Base-by-base conservation (phyloP, 768 basidiomycete genomes). In the Saitozyma podzolica region DNA sequence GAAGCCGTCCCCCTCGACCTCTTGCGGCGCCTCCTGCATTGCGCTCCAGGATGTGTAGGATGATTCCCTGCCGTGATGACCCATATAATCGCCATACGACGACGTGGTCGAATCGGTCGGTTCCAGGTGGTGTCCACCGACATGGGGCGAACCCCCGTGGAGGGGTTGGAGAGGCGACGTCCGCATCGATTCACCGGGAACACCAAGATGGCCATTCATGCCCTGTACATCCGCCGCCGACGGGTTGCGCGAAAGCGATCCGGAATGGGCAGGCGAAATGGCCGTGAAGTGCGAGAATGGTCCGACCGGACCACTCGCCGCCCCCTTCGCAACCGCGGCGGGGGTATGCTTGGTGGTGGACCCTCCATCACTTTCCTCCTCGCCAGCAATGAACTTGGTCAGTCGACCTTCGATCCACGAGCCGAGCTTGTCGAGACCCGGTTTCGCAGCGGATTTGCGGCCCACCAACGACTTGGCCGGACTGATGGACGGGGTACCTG, bases 371-470 rank as follows among this genome's bases (percentile, higher is more conserved):
- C 61, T 66, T n/a, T 83, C 73, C 43, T 77, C 85, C 56, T 96
- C 93, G 2, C 95, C 96, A 9, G 94, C 91, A 63, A 99, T 92
- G 69, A 99, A 88, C 75, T 94, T 94, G 14, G 92, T 92, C 73
- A 99, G 86, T 16, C 89, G 86, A 11, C 90, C 89, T 80, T 92
- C 95, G 29, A 98, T 83, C 89, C 93, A 97, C 50, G 87, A 88
- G 37, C 93, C 90, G 54, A 98, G 86, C 41, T 87, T 88, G 76
- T 97, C 93, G 51, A 98, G 83, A 63, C 90, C 95, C 2, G 96
- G 93, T 71, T 94, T 92, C 42, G 87, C 84, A 65, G 94, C 83
- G 76, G 53, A n/a, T 55, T 74, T 70, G 16, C 70, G 61, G 8
- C 62, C 63, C 11, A 64, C 67, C 10, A 73, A 61, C 2, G 52